Evolutionary conservation across 2,329 filamentous ascomycete species (phyloP).

Genomic region (Xylaria sp.): DNA sequence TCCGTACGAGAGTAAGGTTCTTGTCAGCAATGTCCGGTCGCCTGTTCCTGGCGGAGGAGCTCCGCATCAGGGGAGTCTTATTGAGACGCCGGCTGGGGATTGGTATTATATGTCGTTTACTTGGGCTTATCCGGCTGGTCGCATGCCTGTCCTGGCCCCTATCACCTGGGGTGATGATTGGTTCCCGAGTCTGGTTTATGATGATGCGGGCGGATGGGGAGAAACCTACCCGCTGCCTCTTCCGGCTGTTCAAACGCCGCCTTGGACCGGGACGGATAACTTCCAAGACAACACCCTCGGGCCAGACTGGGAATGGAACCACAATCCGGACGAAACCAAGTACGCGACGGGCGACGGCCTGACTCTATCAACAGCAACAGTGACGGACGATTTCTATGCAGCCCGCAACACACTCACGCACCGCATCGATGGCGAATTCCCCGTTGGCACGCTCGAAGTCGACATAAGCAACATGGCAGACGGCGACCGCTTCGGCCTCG

Average conservation of each 20-base stretch:
- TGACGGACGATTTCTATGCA: constrained; percentile 46
- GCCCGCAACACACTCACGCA: constrained; percentile 45
- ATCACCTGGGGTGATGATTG: constrained; percentile 48
- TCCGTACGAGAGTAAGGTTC: constrained; percentile 43
- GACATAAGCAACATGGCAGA: constrained; percentile 44
- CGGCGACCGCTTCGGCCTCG: constrained; percentile 49
- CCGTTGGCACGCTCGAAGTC: constrained; percentile 45
- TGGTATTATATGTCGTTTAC: constrained; percentile 58
- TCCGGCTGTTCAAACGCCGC: constrained; percentile 24
- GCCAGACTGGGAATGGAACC: constrained; percentile 56
- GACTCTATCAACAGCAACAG: constrained; percentile 43
- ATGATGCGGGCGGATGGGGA: constrained; percentile 44
- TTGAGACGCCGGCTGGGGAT: constrained; percentile 45
- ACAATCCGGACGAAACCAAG: constrained; percentile 49
- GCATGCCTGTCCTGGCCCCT: constrained; percentile 52
- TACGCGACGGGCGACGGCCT: constrained; percentile 42
- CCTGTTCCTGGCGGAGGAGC: constrained; percentile 42
- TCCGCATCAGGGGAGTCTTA: constrained; percentile 52
- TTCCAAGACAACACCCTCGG: constrained; percentile 41
- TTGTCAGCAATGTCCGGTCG: constrained; percentile 40
- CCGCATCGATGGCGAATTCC: constrained; percentile 41
- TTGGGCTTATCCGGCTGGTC: constrained; percentile 50
- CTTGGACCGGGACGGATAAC: constrained; percentile 37
- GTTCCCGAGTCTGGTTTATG: constrained; percentile 40
- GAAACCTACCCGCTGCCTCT: constrained; percentile 38